Evolutionary conservation across 176 grass and related monocot species (phyloP).

Genomic region (Phoenix dactylifera): DNA sequence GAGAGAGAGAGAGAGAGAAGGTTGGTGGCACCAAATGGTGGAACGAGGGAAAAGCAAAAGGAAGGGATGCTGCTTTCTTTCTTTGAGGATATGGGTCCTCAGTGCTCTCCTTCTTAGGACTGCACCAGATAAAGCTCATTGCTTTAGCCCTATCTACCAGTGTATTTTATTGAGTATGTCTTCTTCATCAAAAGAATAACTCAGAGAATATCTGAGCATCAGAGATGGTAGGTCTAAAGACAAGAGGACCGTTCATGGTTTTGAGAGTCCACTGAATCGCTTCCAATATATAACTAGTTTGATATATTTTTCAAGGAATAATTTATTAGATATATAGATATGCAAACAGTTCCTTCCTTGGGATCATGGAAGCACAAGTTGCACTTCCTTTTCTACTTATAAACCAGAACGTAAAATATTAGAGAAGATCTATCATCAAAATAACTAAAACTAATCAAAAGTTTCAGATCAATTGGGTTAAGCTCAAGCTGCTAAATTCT

Average conservation of each 20-base stretch:
- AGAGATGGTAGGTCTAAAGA: slow-evolving; percentile 16
- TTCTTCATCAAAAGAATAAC: slow-evolving; percentile 31
- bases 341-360: no score
- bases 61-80: slow-evolving; percentile 3
- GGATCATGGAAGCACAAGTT: no score
- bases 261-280: no score
- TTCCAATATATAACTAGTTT: no score
- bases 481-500: background rate
- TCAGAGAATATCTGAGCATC: slow-evolving; percentile 23
- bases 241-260: background rate
- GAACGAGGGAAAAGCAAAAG: slow-evolving; percentile 1
- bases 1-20: slow-evolving; percentile 2
- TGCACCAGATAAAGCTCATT: slow-evolving; percentile 29
- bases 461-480: no score
- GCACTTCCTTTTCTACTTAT: no score
- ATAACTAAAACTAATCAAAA: no score
- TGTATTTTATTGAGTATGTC: slow-evolving; percentile 23
- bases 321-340: no score
- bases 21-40: no score
- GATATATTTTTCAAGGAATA: no score
- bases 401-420: no score
- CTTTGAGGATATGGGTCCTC: slow-evolving; percentile 1
- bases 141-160: slow-evolving; percentile 9
- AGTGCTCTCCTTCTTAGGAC: background rate
- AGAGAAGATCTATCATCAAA: no score